Conservation (phyloP, 1,284 basidiomycete species). For the Moniliella sp. region DNA sequence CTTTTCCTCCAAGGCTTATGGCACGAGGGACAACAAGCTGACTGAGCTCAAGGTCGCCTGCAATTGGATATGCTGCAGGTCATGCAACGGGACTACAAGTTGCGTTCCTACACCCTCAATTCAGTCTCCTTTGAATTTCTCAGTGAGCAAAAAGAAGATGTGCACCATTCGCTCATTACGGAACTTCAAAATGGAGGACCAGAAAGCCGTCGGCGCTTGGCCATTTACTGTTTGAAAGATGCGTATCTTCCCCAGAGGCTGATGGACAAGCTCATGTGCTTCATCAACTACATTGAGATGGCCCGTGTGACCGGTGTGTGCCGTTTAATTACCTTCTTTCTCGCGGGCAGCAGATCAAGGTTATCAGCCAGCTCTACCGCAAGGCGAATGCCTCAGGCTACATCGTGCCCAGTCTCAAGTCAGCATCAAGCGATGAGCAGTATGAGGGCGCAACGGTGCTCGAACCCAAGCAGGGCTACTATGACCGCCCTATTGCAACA, state of each 20-base stretch:
- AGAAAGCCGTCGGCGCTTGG: slow-evolving; percentile 27
- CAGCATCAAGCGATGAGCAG: slow-evolving; percentile 29
- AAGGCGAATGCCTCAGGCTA: slow-evolving; percentile 31
- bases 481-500: slow-evolving; percentile 29
- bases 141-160: slow-evolving; percentile 33
- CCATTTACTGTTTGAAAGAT: slow-evolving; percentile 32
- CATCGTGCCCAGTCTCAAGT: slow-evolving; percentile 28
- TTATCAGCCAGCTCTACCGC: slow-evolving; percentile 30
- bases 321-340: slow-evolving; percentile 34
- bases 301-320: slow-evolving; percentile 30
- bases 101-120: slow-evolving; percentile 30
- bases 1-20: slow-evolving; percentile 33
- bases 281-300: slow-evolving; percentile 34
- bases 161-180: slow-evolving; percentile 31
- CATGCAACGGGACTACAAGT: slow-evolving; percentile 34
- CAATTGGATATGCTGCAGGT: slow-evolving; percentile 34
- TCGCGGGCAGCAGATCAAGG: slow-evolving; percentile 33
- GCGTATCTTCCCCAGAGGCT: slow-evolving; percentile 32
- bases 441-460: slow-evolving; percentile 33
- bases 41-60: slow-evolving; percentile 31
- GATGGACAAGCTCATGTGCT: slow-evolving; percentile 34
- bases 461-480: slow-evolving; percentile 32
- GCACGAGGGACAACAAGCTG: slow-evolving; percentile 30
- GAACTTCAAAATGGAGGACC: slow-evolving; percentile 31
- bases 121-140: slow-evolving; percentile 32